A percentile compares a stretch with the other conserved stretches of the same genome.
Conservation (phyloP, 768 basidiomycete genomes). For the Tricholoma terreum region DNA sequence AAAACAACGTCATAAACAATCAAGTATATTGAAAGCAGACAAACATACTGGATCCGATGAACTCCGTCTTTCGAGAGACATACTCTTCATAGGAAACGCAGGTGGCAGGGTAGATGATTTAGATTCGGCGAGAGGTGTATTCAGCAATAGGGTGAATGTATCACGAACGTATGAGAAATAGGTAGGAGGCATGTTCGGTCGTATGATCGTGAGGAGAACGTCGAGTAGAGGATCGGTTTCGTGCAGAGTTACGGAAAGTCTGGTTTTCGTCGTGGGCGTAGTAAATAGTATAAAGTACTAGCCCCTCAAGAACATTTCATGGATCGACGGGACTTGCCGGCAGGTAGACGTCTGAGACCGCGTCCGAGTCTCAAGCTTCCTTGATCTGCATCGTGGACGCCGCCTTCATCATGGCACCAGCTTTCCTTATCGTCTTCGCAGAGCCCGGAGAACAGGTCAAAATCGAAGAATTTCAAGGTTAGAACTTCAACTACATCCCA, state of each 20-base stretch:
- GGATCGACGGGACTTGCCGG: background rate
- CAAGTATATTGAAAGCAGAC: background rate
- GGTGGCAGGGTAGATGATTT: conserved; percentile 15
- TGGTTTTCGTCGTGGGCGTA: too few relatives aligned
- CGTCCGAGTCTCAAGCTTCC: too few relatives aligned
- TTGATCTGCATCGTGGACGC: too few relatives aligned
- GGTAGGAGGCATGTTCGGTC: conserved; percentile 10
- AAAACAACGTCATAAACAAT: background rate
- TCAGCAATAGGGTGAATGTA: conserved; percentile 31
- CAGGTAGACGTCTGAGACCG: too few relatives aligned
- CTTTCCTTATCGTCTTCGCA: too few relatives aligned
- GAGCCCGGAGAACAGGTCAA: conserved; percentile 38
- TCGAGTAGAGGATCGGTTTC: background rate
- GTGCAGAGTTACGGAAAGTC: too few relatives aligned
- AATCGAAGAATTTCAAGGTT: conserved; percentile 48
- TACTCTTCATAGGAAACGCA: conserved; percentile 23
- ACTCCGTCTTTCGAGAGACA: conserved; percentile 11
- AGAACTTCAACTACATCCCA: background rate
- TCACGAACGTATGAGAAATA: conserved; percentile 20
- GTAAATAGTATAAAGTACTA: background rate
- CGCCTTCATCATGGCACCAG: too few relatives aligned
- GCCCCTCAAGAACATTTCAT: background rate
- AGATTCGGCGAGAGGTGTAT: conserved; percentile 34
- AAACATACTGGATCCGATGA: conserved; percentile 4
- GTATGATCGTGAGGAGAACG: background rate